Evolutionary conservation across 352 stramenopile genomes (phyloP).

Genomic region (Pythium chondricola): DNA sequence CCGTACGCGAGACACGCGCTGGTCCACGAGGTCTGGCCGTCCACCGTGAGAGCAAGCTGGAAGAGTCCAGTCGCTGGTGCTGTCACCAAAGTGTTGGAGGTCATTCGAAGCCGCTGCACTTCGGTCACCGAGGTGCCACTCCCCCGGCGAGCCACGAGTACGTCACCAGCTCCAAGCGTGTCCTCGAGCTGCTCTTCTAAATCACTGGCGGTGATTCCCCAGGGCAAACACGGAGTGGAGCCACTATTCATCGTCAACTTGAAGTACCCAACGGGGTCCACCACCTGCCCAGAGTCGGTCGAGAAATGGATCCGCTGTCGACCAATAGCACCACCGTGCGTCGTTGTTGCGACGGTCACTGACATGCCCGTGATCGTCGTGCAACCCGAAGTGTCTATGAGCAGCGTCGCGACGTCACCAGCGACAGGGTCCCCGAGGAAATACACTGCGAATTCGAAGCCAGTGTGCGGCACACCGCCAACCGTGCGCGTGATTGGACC

Average conservation of each 20-base stretch:
- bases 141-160: conserved; percentile 51
- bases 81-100: conserved; percentile 57
- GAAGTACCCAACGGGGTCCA: conserved; percentile 55
- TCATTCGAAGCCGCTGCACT: conserved; percentile 63
- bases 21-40: conserved; percentile 35
- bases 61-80: conserved; percentile 40
- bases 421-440: conserved; percentile 80
- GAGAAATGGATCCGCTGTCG: conserved; percentile 78
- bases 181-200: conserved; percentile 41
- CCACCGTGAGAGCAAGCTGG: conserved; percentile 51
- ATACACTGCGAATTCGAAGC: conserved; percentile 91
- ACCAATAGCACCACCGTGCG: conserved; percentile 71
- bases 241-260: conserved; percentile 22
- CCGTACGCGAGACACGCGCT: conserved; percentile 72
- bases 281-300: conserved; percentile 70
- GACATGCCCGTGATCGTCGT: conserved; percentile 20
- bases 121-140: conserved; percentile 60
- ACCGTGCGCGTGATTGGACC: conserved; percentile 23
- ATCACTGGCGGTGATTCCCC: conserved; percentile 42
- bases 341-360: conserved; percentile 34
- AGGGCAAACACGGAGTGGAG: conserved; percentile 42
- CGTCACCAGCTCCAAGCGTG: conserved; percentile 30
- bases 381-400: conserved; percentile 20
- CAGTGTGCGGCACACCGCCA: conserved; percentile 26
- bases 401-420: conserved; percentile 71